Base-by-base conservation (phyloP, 495 filamentous ascomycete genomes). In the Hypoxylon fuscum region DNA sequence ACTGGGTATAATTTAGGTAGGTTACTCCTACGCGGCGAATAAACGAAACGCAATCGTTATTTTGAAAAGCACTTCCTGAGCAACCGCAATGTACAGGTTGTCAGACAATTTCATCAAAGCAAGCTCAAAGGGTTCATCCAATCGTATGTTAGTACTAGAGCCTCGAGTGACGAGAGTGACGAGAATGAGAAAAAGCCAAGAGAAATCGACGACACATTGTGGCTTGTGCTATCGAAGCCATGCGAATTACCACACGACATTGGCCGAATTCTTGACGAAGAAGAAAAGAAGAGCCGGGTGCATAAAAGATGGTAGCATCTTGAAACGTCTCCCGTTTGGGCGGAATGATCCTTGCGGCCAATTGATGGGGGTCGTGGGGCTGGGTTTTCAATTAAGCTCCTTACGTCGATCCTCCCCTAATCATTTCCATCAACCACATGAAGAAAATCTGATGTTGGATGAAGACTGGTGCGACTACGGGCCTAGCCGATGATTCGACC, bases 311-410 rank as follows among this genome's bases (percentile, higher is more conserved):
- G 40, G 27, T 37, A 42, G 29, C 45, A 57, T 38, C 38, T 25
- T 57, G 59, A 63, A 63, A 63, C 59, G 17, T 40, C 29, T 44
- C 25, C 15, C 41, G 53, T 56, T 44, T 55, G 59, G 46, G 21
- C 20, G 15, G 3, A n/a, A 37, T 20, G 34, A 60, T 54, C 57
- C 57, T 54, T 54, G 27, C 11, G 34, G 32, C 42, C 38, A 17
- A 17, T 35, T 22, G 32, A 27, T 23, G 47, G 56, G 56, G 56
- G 55, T 11, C 21, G 14, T 4, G 35, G 49, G 49, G 49, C 49
- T 52, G 25, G 25, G 8, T 3, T n/a, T 4, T 27, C 25, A 8
- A 27, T 8, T 4, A 27, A 27, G 25, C 25, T 27, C 25, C 4
- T 27, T 35, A 5, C 27, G 12, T 12, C 35, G 35, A 12, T n/a